phyloP scores from a whole-genome alignment of 2,329 filamentous ascomycete genomes.

The Colletotrichum eremochloae region DNA sequence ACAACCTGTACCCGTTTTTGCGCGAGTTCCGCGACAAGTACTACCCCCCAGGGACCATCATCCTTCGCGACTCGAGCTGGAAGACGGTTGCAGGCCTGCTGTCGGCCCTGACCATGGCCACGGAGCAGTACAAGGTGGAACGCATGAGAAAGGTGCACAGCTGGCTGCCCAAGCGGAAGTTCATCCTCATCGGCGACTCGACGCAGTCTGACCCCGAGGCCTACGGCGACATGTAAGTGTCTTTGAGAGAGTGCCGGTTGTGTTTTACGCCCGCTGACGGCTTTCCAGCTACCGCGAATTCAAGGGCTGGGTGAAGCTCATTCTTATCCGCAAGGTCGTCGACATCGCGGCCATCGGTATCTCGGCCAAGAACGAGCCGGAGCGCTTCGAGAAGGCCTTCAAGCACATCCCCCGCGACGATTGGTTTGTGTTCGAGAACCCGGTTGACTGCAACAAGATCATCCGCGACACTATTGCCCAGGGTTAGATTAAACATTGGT shows the following conservation, averaged over 20 bases:
- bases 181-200: slow-evolving; percentile 90
- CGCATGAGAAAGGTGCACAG: slow-evolving; percentile 82
- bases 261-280: neutral
- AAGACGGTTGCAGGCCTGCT: slow-evolving; percentile 86
- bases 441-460: slow-evolving; percentile 71
- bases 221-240: slow-evolving; percentile 81
- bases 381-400: slow-evolving; percentile 88
- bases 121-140: slow-evolving; percentile 87
- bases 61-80: slow-evolving; percentile 89
- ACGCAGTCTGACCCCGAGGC: slow-evolving; percentile 93
- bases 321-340: slow-evolving; percentile 87
- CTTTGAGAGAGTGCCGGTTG: too few relatives aligned
- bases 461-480: slow-evolving; percentile 49
- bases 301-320: slow-evolving; percentile 83
- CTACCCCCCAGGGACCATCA: slow-evolving; percentile 83
- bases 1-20: slow-evolving; percentile 93
- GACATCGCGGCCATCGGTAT: slow-evolving; percentile 79
- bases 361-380: slow-evolving; percentile 78
- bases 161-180: slow-evolving; percentile 83
- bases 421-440: slow-evolving; percentile 88
- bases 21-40: slow-evolving; percentile 77
- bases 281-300: slow-evolving; percentile 68
- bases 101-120: slow-evolving; percentile 82
- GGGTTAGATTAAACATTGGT: slow-evolving; percentile 19
- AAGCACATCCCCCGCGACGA: slow-evolving; percentile 75